A percentile compares a stretch with the other conserved stretches of the same genome.
These are phyloP conservation scores for Botryobasidium botryosum DNA, from an alignment of 768 basidiomycete genomes.

Conservation along the genomic window DNA sequence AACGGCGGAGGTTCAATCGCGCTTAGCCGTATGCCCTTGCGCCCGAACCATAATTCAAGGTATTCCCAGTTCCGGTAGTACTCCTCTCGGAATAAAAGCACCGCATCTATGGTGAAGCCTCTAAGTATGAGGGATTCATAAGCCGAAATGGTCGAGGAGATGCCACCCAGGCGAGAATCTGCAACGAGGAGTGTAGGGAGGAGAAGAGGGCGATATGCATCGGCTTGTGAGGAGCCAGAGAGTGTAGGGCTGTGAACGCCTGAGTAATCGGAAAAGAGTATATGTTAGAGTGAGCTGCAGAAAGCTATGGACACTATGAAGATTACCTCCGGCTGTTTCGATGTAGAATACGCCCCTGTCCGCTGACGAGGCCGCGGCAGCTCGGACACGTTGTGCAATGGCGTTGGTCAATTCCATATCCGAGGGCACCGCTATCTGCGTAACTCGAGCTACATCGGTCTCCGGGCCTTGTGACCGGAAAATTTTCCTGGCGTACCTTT, in stretches of 20 bases:
- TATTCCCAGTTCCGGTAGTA: constrained; percentile 85
- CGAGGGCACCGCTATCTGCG: neutral
- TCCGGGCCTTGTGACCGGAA: no score
- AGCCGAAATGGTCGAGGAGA: constrained; percentile 80
- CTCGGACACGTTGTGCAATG: neutral
- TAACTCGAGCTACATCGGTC: no score
- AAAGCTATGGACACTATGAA: neutral
- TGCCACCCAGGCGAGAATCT: constrained; percentile 81
- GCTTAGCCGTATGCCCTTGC: constrained; percentile 12
- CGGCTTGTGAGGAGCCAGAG: constrained; percentile 67
- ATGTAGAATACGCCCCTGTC: constrained; percentile 32
- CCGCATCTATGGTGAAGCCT: constrained; percentile 73
- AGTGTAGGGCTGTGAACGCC: constrained; percentile 86
- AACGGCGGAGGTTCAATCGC: no score
- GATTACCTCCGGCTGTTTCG: constrained; percentile 89
- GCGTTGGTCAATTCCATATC: neutral
- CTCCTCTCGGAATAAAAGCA: constrained; percentile 67
- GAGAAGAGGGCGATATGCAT: constrained; percentile 71
- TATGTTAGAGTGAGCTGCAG: neutral
- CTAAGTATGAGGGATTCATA: constrained; percentile 85
- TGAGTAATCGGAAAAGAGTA: constrained; percentile 19
- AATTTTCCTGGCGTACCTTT: no score
- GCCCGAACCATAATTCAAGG: constrained; percentile 51
- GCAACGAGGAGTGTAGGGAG: constrained; percentile 79
- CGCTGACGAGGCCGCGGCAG: neutral